These are phyloP conservation scores for Pestalotiopsis sp. DNA, from an alignment of 2,329 filamentous ascomycete species.

Conservation along the genomic window DNA sequence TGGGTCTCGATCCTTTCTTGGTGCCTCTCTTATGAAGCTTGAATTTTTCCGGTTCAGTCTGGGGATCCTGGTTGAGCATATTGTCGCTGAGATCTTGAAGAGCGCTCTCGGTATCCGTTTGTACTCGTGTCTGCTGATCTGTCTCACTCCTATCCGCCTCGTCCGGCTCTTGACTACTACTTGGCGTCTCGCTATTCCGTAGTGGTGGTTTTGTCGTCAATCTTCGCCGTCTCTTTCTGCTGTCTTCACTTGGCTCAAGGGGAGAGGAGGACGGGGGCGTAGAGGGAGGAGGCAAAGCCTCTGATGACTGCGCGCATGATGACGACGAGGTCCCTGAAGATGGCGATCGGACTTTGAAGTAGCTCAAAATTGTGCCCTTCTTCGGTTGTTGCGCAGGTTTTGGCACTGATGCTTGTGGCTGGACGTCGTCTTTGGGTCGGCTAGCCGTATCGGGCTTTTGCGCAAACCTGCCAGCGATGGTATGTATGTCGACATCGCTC, in stretches of 20 bases:
- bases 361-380: constrained; percentile 33
- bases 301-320: constrained; percentile 22
- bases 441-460: background rate
- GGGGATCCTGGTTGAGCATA: constrained; percentile 17
- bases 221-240: constrained; percentile 32
- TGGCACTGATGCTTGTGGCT: constrained; percentile 8
- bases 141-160: background rate
- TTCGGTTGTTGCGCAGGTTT: constrained; percentile 18
- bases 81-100: constrained; percentile 13
- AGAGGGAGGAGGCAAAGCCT: constrained; percentile 19
- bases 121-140: background rate
- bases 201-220: constrained; percentile 30
- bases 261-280: constrained; percentile 36
- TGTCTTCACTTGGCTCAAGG: background rate
- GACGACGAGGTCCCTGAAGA: constrained; percentile 16
- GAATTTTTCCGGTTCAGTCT: background rate
- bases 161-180: constrained; percentile 8
- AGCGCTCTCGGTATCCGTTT: background rate
- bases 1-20: constrained; percentile 15
- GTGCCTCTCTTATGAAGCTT: background rate
- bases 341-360: constrained; percentile 29
- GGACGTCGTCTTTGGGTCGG: background rate
- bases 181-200: constrained; percentile 13
- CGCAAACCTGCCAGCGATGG: background rate
- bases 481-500: background rate